phyloP scores from a whole-genome alignment of 495 filamentous ascomycete genomes.

The Polyplosphaeria fusca region DNA sequence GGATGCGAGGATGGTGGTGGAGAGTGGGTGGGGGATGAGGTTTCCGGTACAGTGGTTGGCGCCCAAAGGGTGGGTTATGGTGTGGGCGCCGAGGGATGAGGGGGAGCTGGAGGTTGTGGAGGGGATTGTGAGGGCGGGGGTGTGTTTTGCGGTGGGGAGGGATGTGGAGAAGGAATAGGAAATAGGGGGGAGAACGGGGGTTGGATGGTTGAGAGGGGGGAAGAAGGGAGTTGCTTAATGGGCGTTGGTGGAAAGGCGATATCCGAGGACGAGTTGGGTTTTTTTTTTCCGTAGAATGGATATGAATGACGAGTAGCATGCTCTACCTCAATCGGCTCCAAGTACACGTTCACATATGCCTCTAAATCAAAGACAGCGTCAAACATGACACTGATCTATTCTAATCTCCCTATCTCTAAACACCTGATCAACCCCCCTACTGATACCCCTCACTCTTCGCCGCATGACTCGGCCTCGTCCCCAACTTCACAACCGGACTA shows the following conservation, averaged over 20 bases:
- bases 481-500: constrained; percentile 14
- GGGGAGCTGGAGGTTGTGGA: constrained; percentile 65
- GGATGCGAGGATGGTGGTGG: constrained; percentile 71
- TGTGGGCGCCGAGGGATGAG: constrained; percentile 75
- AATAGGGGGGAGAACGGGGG: no score
- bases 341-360: no score
- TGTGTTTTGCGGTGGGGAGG: constrained; percentile 16
- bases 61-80: constrained; percentile 54
- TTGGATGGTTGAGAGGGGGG: no score
- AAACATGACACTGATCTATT: no score
- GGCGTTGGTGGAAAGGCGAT: no score
- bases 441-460: constrained; percentile 15
- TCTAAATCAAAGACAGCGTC: no score
- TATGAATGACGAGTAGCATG: no score
- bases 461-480: constrained; percentile 15
- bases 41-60: constrained; percentile 62
- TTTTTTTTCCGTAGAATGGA: no score
- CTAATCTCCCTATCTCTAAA: no score
- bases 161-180: constrained; percentile 2
- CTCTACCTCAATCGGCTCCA: no score
- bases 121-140: constrained; percentile 66
- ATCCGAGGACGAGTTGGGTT: no score
- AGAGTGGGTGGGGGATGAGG: constrained; percentile 78
- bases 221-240: no score
- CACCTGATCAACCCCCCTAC: background rate